Evolutionary conservation across 2,329 filamentous ascomycete species (phyloP), one percentile per base, ranked within the genome.

Genomic region (Gyromitra esculenta): DNA sequence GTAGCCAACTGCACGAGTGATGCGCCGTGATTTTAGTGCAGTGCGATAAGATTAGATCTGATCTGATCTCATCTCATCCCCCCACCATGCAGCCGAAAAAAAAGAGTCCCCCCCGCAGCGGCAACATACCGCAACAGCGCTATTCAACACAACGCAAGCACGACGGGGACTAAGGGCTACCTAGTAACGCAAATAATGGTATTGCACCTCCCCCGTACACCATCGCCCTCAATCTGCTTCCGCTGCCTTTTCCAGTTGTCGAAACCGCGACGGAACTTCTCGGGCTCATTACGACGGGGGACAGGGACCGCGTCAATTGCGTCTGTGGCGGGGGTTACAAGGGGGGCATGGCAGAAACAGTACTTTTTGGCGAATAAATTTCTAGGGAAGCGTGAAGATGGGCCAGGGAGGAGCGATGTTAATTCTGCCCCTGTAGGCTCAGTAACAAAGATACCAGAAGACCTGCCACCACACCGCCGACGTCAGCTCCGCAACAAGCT

Each of bases 381-480:
- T 25, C 64, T 77, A 31, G 66, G 25, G 54, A 52, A 18, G 31
- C 54, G 54, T n/a, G 54, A 25, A 6, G 52, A 57, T 37, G 54
- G 54, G 31, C n/a, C 1, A 35, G n/a, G 54, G 11, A 5, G 15
- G 54, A 57, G 13, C 37, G 31, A 15, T 57, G 31, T 9, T 13
- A 31, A 57, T 13, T n/a, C 52, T 11, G 21, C 52, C 13, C 5
- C 25, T 6, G 13, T 11, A 35, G 5, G 0, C 11, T 57, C 18
- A 63, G 25, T 25, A 37, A 45, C 18, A 1, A 57, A 31, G 11
- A 60, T 59, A n/a, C 39, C 52, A n/a, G 35, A 70, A 2, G 77
- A 80, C 21, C 45, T 72, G 5, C 63, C 66, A 1, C 77, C 77
- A 11, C 77, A 78, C 59, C 77, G 77, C 7, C 76, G 76, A 4